Percentiles rank a stretch among this genome's conserved stretches.
Evolutionary conservation across 2,329 filamentous ascomycete genomes (phyloP).

Genomic region (Mollisia scopiformis): DNA sequence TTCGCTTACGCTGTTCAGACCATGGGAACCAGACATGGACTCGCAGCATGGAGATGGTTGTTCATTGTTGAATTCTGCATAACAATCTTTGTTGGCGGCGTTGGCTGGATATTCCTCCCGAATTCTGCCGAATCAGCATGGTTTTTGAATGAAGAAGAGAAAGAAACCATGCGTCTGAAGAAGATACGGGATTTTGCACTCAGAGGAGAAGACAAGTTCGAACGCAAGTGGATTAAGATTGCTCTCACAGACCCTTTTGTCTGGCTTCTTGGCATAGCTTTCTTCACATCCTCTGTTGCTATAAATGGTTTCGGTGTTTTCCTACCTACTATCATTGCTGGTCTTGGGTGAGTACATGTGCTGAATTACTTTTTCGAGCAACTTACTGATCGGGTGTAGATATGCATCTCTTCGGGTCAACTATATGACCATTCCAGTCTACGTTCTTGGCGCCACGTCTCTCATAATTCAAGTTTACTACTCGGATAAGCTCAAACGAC

Average conservation of each 20-base stretch:
- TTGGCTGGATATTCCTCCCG: constrained; percentile 30
- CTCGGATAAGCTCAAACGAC: constrained; percentile 38
- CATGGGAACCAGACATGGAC: constrained; percentile 33
- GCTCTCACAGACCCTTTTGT: constrained; percentile 38
- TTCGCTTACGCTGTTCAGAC: constrained; percentile 53
- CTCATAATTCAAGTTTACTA: constrained; percentile 30
- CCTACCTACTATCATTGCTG: constrained; percentile 35
- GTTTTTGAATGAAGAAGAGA: constrained; percentile 31
- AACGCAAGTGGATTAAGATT: constrained; percentile 35
- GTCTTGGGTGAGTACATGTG: constrained; percentile 27
- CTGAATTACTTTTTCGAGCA: constrained; percentile 9
- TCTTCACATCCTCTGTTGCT: constrained; percentile 40
- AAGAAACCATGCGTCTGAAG: constrained; percentile 28
- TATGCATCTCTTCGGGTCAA: constrained; percentile 25
- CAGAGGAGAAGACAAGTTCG: constrained; percentile 36
- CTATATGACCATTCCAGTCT: constrained; percentile 42
- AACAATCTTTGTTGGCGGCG: constrained; percentile 29
- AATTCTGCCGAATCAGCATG: constrained; percentile 31
- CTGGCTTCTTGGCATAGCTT: constrained; percentile 33
- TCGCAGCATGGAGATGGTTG: constrained; percentile 36
- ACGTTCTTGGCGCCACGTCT: constrained; percentile 34
- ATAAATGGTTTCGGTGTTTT: constrained; percentile 40
- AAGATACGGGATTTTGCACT: constrained; percentile 35
- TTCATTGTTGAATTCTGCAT: constrained; percentile 32
- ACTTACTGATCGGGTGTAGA: not conserved